Evolutionary conservation across 805 yeast species (phyloP).

Genomic region (Sugiyamaella lignohabitans): DNA sequence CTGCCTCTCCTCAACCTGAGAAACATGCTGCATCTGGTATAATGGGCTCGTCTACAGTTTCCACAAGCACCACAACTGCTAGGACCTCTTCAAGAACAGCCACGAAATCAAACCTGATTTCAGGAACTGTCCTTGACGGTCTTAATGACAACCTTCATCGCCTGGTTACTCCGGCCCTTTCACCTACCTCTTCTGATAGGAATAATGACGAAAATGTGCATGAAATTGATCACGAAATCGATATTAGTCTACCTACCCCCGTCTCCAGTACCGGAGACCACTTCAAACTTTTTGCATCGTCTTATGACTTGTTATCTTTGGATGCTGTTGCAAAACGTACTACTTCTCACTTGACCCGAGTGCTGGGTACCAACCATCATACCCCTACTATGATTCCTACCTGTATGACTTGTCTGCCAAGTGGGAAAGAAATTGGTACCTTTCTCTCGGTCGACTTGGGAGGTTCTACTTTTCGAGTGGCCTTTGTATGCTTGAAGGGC

Average conservation of each 20-base stretch:
- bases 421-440: conserved; percentile 70
- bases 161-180: too few relatives aligned
- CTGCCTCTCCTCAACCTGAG: neutral
- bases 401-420: conserved; percentile 68
- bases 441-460: conserved; percentile 83
- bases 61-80: neutral
- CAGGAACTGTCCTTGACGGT: too few relatives aligned
- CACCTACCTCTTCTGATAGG: too few relatives aligned
- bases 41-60: neutral
- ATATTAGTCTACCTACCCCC: neutral
- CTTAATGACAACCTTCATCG: too few relatives aligned
- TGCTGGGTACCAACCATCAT: conserved; percentile 3
- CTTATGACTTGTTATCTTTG: neutral
- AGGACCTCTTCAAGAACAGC: too few relatives aligned
- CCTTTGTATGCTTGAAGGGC: conserved; percentile 66
- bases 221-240: neutral
- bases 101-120: too few relatives aligned
- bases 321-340: conserved; percentile 12
- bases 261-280: neutral
- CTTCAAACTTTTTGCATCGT: neutral
- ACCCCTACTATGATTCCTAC: conserved; percentile 65
- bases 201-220: neutral
- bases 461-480: conserved; percentile 87
- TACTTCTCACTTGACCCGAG: neutral
- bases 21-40: neutral